These are phyloP conservation scores for Globisporangium spinosum DNA, from an alignment of 352 stramenopile genomes.

Conservation along the genomic window DNA sequence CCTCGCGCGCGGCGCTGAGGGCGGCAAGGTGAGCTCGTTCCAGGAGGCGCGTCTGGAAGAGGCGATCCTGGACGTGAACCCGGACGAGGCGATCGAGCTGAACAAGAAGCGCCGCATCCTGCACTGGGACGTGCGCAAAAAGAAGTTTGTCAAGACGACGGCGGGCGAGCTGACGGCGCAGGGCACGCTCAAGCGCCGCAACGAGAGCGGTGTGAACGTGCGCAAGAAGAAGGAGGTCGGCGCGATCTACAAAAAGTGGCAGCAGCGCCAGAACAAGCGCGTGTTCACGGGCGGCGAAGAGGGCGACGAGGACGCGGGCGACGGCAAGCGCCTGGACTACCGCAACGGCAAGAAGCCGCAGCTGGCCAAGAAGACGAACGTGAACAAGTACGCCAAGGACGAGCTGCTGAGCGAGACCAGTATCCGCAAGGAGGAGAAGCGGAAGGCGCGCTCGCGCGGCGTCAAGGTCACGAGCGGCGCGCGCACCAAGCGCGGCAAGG, in stretches of 20 bases:
- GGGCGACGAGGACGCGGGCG: slow-evolving; percentile 41
- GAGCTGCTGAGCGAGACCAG: slow-evolving; percentile 72
- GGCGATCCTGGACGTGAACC: slow-evolving; percentile 96
- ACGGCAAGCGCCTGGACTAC: slow-evolving; percentile 64
- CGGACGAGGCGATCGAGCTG: slow-evolving; percentile 96
- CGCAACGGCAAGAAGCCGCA: slow-evolving; percentile 73
- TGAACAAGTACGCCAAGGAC: slow-evolving; percentile 80
- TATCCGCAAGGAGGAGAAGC: slow-evolving; percentile 85
- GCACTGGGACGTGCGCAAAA: slow-evolving; percentile 98
- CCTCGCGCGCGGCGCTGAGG: slow-evolving; percentile 64
- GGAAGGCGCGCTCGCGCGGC: slow-evolving; percentile 77
- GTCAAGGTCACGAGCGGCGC: slow-evolving; percentile 50
- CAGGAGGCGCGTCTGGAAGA: slow-evolving; percentile 90
- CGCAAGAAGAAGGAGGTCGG: slow-evolving; percentile 88
- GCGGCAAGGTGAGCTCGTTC: slow-evolving; percentile 76
- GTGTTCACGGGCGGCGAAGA: slow-evolving; percentile 73
- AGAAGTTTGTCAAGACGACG: slow-evolving; percentile 94
- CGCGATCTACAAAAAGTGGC: slow-evolving; percentile 93
- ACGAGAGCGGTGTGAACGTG: slow-evolving; percentile 78
- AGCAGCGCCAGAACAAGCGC: slow-evolving; percentile 87
- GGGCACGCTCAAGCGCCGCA: slow-evolving; percentile 79
- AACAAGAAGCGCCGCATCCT: slow-evolving; percentile 97
- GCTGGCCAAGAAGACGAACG: slow-evolving; percentile 33
- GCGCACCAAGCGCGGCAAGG: slow-evolving; percentile 29
- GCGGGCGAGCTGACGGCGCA: slow-evolving; percentile 85